A percentile compares a stretch with the other conserved stretches of the same genome.
Evolutionary conservation across 78 protist species (phyloP).

Genomic region (Isochrysis galbana): DNA sequence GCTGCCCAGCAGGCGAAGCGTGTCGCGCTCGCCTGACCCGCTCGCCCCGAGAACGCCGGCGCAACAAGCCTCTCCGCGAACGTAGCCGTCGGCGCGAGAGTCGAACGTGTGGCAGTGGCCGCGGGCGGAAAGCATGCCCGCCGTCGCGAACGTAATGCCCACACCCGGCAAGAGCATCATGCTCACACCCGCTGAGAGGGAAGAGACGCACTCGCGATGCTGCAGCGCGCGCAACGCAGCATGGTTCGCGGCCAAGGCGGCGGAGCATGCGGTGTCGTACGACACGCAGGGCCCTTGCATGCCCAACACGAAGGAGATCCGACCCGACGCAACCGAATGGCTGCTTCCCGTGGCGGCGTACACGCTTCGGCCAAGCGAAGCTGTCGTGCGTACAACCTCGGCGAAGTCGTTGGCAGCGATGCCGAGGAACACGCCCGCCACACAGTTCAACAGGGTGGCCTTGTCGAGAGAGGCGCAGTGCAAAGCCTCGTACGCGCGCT

Average conservation of each 20-base stretch:
- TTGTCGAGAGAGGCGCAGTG: background rate
- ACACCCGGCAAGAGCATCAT: background rate
- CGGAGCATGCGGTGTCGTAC: constrained; percentile 58
- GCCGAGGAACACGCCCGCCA: background rate
- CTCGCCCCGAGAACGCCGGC: background rate
- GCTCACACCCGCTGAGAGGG: background rate
- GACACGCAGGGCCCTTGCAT: constrained; percentile 77
- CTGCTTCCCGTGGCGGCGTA: background rate
- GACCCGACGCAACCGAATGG: constrained; percentile 9
- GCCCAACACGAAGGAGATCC: constrained; percentile 74
- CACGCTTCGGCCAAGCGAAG: background rate
- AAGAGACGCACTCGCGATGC: background rate
- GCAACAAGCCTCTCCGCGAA: background rate
- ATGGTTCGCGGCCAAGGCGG: background rate
- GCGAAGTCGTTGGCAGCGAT: background rate
- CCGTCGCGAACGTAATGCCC: background rate
- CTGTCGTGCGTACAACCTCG: background rate
- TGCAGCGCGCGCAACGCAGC: background rate
- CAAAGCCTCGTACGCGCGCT: background rate
- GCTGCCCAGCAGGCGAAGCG: background rate
- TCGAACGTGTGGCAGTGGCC: background rate
- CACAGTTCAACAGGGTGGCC: background rate
- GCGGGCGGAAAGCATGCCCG: background rate
- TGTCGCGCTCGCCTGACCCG: background rate
- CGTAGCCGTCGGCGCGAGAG: background rate